Evolutionary conservation across 495 filamentous ascomycete species (phyloP), one percentile per base, ranked within the genome.

Genomic region (Penicillium coprophilum): DNA sequence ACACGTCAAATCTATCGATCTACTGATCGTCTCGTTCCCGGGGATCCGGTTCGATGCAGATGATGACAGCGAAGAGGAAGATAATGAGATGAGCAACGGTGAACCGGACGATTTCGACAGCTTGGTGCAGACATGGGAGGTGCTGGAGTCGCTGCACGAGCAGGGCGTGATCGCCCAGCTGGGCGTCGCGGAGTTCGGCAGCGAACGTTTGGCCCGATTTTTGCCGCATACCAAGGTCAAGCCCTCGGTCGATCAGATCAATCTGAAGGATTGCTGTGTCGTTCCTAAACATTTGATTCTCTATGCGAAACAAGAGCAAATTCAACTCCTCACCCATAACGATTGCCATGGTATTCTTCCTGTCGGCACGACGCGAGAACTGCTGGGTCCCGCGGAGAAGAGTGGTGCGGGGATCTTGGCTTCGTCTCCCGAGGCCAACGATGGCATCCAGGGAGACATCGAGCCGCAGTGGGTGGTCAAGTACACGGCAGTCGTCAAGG

Each of bases 401-500:
- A 87, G 87, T 15, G 85, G 87, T 15, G 85, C 85, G 6, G 87
- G 85, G 11, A 77, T 91, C n/a, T 71, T 91, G 41, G 84, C 76
- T 23, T 82, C 70, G 57, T 79, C 70, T 55, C 75, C 68, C 57
- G 70, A 77, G 23, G 73, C 68, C 4, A 54, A 60, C 1, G 71
- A 72, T 54, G 80, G 76, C 0, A 75, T 94, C 50, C 82, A 82
- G 59, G 89, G 90, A 12, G 85, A 96, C 49, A 77, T 98, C 44
- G 78, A 82, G 59, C 92, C 94, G 13, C 85, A 91, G 60, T 99
- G 93, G 93, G 94, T 97, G 30, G 87, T 92, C 54, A 97, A 97
- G 69, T 99, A 99, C 71, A 97, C 95, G 20, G 95, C 95, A 6
- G 91, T 97, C n/a, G 90, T 97, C 28, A 89, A 88, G 68, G 86